phyloP scores from a whole-genome alignment of 2,329 filamentous ascomycete genomes.

The Emergomyces orientalis region DNA sequence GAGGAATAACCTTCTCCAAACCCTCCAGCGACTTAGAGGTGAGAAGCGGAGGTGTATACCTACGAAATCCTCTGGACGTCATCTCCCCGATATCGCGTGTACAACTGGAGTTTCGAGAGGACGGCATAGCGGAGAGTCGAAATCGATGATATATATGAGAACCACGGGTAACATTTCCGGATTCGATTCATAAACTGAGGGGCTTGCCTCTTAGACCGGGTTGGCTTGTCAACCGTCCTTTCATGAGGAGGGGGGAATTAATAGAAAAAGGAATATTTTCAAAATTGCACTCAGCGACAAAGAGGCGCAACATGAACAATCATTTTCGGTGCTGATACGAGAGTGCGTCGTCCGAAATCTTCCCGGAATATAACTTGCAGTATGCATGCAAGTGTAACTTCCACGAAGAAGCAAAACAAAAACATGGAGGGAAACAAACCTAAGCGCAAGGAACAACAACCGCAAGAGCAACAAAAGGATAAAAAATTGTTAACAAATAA shows the following conservation, averaged over 20 bases:
- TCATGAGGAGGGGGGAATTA: neutral
- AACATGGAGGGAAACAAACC: neutral
- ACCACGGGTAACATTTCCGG: slow-evolving; percentile 9
- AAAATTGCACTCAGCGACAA: slow-evolving; percentile 5
- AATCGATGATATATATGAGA: slow-evolving; percentile 1
- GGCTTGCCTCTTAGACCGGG: neutral
- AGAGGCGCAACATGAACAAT: neutral
- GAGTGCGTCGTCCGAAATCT: neutral
- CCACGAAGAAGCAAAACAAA: neutral
- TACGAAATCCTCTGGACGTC: neutral
- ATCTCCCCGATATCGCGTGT: slow-evolving; percentile 5
- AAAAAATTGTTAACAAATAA: neutral
- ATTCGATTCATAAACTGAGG: neutral
- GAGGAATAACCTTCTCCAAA: slow-evolving; percentile 16
- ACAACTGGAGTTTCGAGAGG: neutral
- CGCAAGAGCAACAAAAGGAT: neutral
- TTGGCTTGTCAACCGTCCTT: slow-evolving; percentile 2
- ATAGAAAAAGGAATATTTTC: neutral
- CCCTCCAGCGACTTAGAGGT: slow-evolving; percentile 16
- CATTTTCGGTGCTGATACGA: slow-evolving; percentile 2
- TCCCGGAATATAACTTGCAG: slow-evolving; percentile 3
- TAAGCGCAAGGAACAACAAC: neutral
- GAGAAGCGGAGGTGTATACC: slow-evolving; percentile 9
- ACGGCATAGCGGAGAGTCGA: neutral
- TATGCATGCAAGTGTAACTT: slow-evolving; percentile 1